A percentile compares a stretch with the other conserved stretches of the same genome.
phyloP scores from a whole-genome alignment of 1,284 basidiomycete species.

The Trametes hirsuta region DNA sequence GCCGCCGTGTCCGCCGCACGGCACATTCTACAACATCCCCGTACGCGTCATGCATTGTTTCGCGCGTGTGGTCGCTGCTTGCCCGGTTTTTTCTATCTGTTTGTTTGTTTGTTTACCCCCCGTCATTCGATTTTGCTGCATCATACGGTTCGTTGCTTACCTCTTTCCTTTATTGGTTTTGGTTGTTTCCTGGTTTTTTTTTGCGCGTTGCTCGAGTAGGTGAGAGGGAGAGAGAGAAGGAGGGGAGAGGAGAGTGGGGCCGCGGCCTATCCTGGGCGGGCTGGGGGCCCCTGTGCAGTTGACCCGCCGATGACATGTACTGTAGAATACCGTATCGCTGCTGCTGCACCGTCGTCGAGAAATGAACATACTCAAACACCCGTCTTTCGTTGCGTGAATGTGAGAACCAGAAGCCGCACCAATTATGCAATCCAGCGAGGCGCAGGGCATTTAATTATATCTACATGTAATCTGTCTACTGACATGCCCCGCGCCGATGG shows the following conservation, averaged over 20 bases:
- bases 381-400: background rate
- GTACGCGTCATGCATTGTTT: background rate
- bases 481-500: constrained; percentile 58
- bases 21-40: too few species aligned
- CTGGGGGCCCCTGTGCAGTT: background rate
- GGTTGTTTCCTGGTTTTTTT: background rate
- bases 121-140: too few species aligned
- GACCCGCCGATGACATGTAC: constrained; percentile 16
- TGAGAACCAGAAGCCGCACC: background rate
- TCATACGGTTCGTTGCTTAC: background rate
- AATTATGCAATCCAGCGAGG: too few species aligned
- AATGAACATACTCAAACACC: constrained; percentile 8
- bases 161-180: background rate
- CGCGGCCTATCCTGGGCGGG: background rate
- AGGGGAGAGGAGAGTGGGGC: background rate
- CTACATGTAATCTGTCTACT: constrained; percentile 45
- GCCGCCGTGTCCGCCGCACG: too few species aligned
- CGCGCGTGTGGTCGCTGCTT: background rate
- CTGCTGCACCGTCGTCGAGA: constrained; percentile 6
- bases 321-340: constrained; percentile 19
- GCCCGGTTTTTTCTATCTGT: background rate
- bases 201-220: background rate
- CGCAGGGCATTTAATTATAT: constrained; percentile 19
- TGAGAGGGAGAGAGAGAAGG: background rate
- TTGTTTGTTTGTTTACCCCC: background rate